Evolutionary conservation across 1,284 basidiomycete species (phyloP), one percentile per base, ranked within the genome.

Genomic region (Papiliotrema terrestris): DNA sequence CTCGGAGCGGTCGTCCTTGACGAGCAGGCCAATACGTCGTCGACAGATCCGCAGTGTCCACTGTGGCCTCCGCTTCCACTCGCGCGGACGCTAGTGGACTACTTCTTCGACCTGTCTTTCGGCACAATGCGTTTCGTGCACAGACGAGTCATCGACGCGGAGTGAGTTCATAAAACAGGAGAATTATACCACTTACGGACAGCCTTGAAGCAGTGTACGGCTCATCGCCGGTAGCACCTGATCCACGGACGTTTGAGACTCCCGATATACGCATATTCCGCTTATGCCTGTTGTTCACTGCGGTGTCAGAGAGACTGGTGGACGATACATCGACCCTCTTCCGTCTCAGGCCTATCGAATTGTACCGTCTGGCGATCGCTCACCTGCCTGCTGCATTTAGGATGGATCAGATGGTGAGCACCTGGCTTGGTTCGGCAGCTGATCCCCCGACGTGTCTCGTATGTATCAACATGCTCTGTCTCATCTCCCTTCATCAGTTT

Each of bases 361-460:
- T 49, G 8, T 26, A 49, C 36, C 20, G 20, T 14, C 5, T 49
- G 4, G 52, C 52, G 2, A 23, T 54, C 19, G 4, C 42, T 13
- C 52, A 54, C 23, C 29, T 54, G 17, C 39, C 52, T 19, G 52
- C 46, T 8, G 52, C 45, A n/a, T 43, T 54, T 25, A n/a, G 36
- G 14, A 25, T 17, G 8, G 47, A 54, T 13, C 25, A 42, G 9
- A 23, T 54, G n/a, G 52, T 49, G 32, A 42, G 52, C 29, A 17
- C 13, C 20, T 45, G 14, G 11, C 9, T 19, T 22, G 1, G 38
- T 23, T 41, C 17, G 15, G 15, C 19, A 6, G n/a, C 36, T 32
- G 25, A 49, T n/a, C 15, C 9, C 22, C 26, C 45, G 52, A 46
- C 48, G 3, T 57, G 56, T 35, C 32, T 54, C 14, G 20, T 37